phyloP scores from a whole-genome alignment of 2,329 filamentous ascomycete genomes.

The Blastomyces parvus region DNA sequence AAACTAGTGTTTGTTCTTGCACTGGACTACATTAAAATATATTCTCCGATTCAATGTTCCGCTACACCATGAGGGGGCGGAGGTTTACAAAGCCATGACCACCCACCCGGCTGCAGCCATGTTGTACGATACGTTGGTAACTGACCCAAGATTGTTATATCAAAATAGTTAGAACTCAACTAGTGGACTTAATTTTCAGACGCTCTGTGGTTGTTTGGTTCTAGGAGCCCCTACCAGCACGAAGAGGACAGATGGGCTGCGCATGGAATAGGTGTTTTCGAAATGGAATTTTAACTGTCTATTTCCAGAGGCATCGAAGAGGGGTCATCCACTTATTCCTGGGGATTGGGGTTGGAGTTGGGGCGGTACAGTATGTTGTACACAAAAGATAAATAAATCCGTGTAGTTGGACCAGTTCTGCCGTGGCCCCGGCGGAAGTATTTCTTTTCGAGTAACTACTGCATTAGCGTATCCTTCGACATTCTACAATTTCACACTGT shows the following conservation, averaged over 20 bases:
- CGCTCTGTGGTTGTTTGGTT: conserved; percentile 27
- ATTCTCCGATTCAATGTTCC: conserved; percentile 22
- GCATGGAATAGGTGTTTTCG: neutral
- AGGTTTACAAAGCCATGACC: conserved; percentile 26
- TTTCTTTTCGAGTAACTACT: neutral
- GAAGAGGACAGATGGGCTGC: conserved; percentile 17
- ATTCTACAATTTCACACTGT: neutral
- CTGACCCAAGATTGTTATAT: neutral
- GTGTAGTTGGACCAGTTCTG: neutral
- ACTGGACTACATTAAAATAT: conserved; percentile 22
- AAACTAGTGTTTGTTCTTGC: conserved; percentile 8
- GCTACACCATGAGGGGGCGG: conserved; percentile 18
- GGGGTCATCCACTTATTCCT: neutral
- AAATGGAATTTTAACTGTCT: neutral
- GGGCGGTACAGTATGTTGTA: neutral
- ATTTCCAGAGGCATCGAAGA: neutral
- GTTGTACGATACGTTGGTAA: neutral
- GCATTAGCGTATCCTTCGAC: neutral
- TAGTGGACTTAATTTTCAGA: conserved; percentile 24
- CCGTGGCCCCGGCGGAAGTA: neutral
- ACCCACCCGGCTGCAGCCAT: conserved; percentile 26
- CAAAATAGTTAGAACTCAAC: neutral
- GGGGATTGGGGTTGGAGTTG: neutral
- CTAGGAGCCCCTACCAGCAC: conserved; percentile 19
- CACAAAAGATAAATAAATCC: neutral